These are phyloP conservation scores for Monsonia emarginata DNA, from an alignment of 441 rosid genomes.

Conservation along the genomic window DNA sequence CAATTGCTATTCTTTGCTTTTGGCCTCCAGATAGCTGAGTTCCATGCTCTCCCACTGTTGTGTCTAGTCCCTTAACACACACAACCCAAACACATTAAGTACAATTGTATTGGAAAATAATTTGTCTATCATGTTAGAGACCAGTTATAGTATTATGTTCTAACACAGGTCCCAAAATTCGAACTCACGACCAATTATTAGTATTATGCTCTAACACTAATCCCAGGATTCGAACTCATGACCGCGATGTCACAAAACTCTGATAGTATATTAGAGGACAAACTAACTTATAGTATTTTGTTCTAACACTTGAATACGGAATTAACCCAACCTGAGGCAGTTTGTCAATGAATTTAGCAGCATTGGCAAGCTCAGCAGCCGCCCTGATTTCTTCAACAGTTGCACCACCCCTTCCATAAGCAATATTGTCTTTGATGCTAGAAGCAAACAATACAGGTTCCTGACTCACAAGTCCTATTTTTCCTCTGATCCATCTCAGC, in stretches of 20 bases:
- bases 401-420: conserved; percentile 59
- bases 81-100: background rate
- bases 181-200: no score
- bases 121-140: no score
- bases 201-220: no score
- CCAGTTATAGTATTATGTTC: no score
- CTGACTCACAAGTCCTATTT: conserved; percentile 67
- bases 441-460: conserved; percentile 64
- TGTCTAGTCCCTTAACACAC: conserved; percentile 36
- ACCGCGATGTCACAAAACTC: no score
- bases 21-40: conserved; percentile 74
- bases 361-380: conserved; percentile 59
- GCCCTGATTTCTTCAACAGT: conserved; percentile 47
- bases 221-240: no score
- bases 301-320: no score
- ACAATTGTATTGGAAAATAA: no score
- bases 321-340: conserved; percentile 68
- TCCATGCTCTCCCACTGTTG: conserved; percentile 77
- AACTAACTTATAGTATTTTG: no score
- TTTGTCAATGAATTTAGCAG: conserved; percentile 61
- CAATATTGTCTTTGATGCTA: conserved; percentile 51
- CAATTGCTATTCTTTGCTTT: conserved; percentile 73
- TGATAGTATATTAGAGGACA: no score
- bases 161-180: no score
- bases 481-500: conserved; percentile 56